A percentile compares a stretch with the other conserved stretches of the same genome.
Conservation (phyloP, 164 flowering plant genomes). For the Akebia trifoliata region DNA sequence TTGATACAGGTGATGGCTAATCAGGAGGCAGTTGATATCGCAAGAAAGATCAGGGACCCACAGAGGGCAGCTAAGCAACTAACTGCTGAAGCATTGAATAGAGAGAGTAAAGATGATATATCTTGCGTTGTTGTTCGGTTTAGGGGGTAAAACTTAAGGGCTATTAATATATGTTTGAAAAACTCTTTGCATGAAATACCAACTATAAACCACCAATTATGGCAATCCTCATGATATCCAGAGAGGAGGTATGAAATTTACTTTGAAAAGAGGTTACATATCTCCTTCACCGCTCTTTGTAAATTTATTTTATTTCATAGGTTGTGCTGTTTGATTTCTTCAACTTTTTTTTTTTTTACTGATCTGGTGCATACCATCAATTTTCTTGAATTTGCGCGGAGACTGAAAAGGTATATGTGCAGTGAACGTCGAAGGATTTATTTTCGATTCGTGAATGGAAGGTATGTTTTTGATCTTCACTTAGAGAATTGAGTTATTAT, state of each 20-base stretch:
- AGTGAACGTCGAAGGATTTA: not conserved
- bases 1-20: slow-evolving; percentile 75
- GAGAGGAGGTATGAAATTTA: slow-evolving; percentile 1
- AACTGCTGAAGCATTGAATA: slow-evolving; percentile 52
- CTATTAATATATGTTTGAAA: not conserved
- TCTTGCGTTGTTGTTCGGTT: slow-evolving; percentile 82
- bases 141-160: slow-evolving; percentile 26
- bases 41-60: slow-evolving; percentile 57
- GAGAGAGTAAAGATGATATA: slow-evolving; percentile 81
- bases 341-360: slow-evolving; percentile 16
- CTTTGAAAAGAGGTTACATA: slow-evolving; percentile 1
- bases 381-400: not conserved
- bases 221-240: slow-evolving; percentile 4
- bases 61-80: slow-evolving; percentile 65
- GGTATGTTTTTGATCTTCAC: too few relatives aligned
- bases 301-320: slow-evolving; percentile 11
- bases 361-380: not conserved
- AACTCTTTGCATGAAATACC: slow-evolving; percentile 3
- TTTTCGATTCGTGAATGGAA: slow-evolving; percentile 10
- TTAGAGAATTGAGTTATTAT: too few relatives aligned
- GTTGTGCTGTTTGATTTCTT: slow-evolving; percentile 19
- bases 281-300: slow-evolving; percentile 15
- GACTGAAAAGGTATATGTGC: slow-evolving; percentile 2
- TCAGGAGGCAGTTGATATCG: slow-evolving; percentile 75
- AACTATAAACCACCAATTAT: too few relatives aligned